phyloP scores from a whole-genome alignment of 106 monocot genomes.

The Dendrobium nobile region DNA sequence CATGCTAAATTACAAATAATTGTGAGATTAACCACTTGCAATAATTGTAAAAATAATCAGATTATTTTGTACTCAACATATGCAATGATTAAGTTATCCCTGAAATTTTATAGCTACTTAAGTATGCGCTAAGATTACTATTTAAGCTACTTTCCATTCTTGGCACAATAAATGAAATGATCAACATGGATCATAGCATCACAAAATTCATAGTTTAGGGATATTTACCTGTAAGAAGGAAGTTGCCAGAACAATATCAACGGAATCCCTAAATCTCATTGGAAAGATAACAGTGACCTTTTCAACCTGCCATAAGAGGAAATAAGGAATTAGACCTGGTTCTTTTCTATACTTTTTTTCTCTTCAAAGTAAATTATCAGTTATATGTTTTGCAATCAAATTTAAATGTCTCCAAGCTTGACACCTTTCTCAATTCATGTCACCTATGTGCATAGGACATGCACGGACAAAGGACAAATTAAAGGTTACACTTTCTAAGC shows the following conservation, averaged over 20 bases:
- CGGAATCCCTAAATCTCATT: conserved; percentile 89
- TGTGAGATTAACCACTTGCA: neutral
- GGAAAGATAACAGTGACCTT: conserved; percentile 80
- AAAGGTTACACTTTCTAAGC: neutral
- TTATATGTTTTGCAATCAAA: neutral
- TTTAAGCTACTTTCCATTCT: neutral
- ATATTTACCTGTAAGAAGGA: conserved; percentile 85
- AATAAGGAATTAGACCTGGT: neutral
- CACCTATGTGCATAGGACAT: neutral
- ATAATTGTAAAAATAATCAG: neutral
- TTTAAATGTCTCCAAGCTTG: neutral
- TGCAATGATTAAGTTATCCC: neutral
- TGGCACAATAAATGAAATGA: neutral
- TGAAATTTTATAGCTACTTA: neutral
- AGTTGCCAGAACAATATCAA: conserved; percentile 80
- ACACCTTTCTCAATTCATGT: neutral
- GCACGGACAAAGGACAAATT: neutral
- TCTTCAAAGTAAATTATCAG: neutral
- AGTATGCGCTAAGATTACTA: neutral
- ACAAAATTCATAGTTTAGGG: neutral
- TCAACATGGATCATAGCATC: neutral
- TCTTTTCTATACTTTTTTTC: neutral
- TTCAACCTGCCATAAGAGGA: conserved; percentile 48
- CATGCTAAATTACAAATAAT: neutral
- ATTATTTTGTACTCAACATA: neutral